A percentile compares a stretch with the other conserved stretches of the same genome.
Conservation (phyloP, 83 land plant genomes). For the Thuja plicata region DNA sequence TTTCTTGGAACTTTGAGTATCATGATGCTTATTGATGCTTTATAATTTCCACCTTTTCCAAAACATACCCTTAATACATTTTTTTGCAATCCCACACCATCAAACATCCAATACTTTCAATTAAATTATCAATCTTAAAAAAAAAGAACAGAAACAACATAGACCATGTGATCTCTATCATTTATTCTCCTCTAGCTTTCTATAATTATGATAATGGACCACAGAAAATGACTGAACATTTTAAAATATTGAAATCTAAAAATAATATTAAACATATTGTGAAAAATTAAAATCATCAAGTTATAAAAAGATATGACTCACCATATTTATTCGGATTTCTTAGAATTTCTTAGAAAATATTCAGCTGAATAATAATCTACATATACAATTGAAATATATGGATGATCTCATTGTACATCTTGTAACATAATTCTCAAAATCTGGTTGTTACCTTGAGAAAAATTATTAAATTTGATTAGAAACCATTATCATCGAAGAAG, state of each 20-base stretch:
- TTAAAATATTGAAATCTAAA: no score
- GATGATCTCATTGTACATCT: slow-evolving; percentile 18
- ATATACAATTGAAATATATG: slow-evolving; percentile 33
- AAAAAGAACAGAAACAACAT: neutral
- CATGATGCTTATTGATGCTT: no score
- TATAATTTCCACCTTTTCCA: neutral
- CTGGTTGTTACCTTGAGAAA: neutral
- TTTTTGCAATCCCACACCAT: neutral
- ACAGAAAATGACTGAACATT: no score
- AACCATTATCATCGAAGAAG: slow-evolving; percentile 25
- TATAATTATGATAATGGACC: no score
- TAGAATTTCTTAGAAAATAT: slow-evolving; percentile 8
- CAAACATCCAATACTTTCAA: neutral
- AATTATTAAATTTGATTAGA: slow-evolving; percentile 13
- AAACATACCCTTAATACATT: neutral
- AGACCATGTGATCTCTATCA: no score
- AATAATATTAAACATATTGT: no score
- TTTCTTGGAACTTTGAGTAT: no score
- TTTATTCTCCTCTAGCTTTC: no score
- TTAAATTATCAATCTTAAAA: neutral
- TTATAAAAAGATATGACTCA: slow-evolving; percentile 8
- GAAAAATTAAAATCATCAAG: no score
- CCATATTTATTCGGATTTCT: slow-evolving; percentile 18
- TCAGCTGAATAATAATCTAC: slow-evolving; percentile 42
- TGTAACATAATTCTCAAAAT: neutral